These are phyloP conservation scores for Fraxinus latifolia DNA, from an alignment of 305 asterid genomes.

Conservation along the genomic window DNA sequence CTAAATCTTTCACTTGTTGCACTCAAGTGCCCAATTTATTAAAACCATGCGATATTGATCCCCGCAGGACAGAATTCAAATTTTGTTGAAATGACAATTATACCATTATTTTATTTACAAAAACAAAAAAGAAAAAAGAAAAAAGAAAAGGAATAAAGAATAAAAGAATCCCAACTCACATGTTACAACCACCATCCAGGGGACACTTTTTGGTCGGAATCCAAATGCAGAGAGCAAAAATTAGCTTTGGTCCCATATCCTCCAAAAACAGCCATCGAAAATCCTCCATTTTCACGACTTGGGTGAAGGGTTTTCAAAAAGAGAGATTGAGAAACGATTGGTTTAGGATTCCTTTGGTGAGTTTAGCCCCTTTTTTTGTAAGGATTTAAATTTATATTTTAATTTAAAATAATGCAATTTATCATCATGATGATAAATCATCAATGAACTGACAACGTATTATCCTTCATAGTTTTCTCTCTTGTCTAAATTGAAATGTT, in stretches of 20 bases:
- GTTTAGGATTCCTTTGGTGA: too few species aligned
- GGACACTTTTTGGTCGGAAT: background rate
- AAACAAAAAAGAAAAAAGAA: too few species aligned
- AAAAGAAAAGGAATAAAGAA: background rate
- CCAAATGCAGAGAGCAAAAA: background rate
- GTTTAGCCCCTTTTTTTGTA: too few species aligned
- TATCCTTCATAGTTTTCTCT: too few species aligned
- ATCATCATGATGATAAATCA: too few species aligned
- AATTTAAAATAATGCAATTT: too few species aligned
- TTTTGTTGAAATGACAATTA: background rate
- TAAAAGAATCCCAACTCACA: background rate
- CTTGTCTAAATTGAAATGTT: too few species aligned
- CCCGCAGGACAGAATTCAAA: background rate
- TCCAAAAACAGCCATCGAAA: background rate
- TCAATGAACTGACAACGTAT: too few species aligned
- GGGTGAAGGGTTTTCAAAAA: background rate
- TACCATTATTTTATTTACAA: background rate
- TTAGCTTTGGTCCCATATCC: background rate
- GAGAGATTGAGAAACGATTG: too few species aligned
- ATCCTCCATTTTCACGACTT: background rate
- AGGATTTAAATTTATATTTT: too few species aligned
- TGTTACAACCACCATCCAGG: background rate
- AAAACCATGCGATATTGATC: background rate
- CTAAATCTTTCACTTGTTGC: background rate
- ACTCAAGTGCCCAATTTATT: background rate